A percentile compares a stretch with the other conserved stretches of the same genome.
Conservation (phyloP, 352 stramenopile genomes). For the Stramenopiles sp. region DNA sequence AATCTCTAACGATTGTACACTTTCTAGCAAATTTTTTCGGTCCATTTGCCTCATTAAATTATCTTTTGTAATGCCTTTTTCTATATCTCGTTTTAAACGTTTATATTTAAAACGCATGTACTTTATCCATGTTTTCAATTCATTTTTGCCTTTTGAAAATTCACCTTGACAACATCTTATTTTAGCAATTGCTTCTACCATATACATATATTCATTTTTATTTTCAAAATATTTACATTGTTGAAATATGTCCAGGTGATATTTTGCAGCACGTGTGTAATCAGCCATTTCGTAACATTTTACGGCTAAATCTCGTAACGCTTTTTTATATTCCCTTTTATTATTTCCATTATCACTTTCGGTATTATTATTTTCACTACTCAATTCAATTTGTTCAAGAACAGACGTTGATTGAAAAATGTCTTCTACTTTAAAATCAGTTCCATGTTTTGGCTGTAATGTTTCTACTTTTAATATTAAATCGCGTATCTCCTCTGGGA, state of each 20-base stretch:
- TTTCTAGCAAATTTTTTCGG: not conserved
- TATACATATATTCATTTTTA: conserved; percentile 7
- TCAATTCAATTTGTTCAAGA: not conserved
- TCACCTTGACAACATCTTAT: conserved; percentile 3
- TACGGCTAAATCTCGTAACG: not conserved
- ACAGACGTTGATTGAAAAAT: too few relatives aligned
- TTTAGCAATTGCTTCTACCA: conserved; percentile 6
- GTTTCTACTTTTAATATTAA: not conserved
- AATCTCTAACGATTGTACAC: not conserved
- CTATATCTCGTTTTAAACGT: not conserved
- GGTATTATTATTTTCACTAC: not conserved
- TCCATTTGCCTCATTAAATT: not conserved
- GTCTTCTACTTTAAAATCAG: not conserved
- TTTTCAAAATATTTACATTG: conserved; percentile 3
- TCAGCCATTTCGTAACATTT: not conserved
- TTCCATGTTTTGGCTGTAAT: not conserved
- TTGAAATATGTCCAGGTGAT: not conserved
- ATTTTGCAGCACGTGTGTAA: not conserved
- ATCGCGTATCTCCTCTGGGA: not conserved
- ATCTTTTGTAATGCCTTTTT: not conserved
- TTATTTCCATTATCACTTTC: not conserved
- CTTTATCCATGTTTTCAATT: not conserved
- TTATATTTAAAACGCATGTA: not conserved
- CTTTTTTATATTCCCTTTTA: not conserved
- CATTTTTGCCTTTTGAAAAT: not conserved